Conservation (phyloP, 2,329 filamentous ascomycete species). For the Diplodia intermedia region DNA sequence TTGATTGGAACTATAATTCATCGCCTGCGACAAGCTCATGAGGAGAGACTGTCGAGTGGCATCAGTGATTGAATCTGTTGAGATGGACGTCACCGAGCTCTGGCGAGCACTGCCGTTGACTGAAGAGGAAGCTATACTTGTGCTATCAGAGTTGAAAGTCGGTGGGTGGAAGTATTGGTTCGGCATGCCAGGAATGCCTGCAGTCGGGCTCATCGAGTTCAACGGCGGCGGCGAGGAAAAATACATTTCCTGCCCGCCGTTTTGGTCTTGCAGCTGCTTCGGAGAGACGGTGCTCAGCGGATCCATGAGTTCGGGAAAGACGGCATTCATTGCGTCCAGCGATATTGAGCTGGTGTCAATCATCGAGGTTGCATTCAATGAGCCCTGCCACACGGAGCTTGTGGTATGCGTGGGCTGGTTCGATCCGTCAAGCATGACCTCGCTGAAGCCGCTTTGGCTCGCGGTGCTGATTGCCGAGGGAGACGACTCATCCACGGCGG, state of each 20-base stretch:
- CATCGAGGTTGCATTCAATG: constrained; percentile 70
- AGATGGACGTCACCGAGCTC: constrained; percentile 66
- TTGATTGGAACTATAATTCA: constrained; percentile 59
- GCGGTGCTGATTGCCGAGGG: constrained; percentile 95
- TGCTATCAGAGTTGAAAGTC: constrained; percentile 72
- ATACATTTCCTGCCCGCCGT: constrained; percentile 71
- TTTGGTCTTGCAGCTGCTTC: constrained; percentile 74
- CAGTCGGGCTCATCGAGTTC: constrained; percentile 72
- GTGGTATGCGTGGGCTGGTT: constrained; percentile 46
- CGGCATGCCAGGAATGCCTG: constrained; percentile 69
- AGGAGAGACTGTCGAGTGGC: constrained; percentile 69
- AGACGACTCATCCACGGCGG: constrained; percentile 88
- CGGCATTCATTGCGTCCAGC: constrained; percentile 74
- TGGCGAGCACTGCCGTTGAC: constrained; percentile 70
- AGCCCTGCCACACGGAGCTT: constrained; percentile 49
- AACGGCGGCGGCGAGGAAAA: constrained; percentile 81
- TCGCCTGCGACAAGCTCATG: constrained; percentile 66
- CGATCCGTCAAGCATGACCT: constrained; percentile 84
- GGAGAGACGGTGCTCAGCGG: constrained; percentile 70
- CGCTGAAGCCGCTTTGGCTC: constrained; percentile 89
- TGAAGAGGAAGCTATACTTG: constrained; percentile 68
- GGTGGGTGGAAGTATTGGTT: constrained; percentile 69
- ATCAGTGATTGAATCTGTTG: constrained; percentile 71
- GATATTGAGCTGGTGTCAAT: constrained; percentile 72
- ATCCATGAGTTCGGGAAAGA: constrained; percentile 77